A percentile compares a stretch with the other conserved stretches of the same genome.
phyloP scores from a whole-genome alignment of 441 rosid species.

The Capsella rubella region DNA sequence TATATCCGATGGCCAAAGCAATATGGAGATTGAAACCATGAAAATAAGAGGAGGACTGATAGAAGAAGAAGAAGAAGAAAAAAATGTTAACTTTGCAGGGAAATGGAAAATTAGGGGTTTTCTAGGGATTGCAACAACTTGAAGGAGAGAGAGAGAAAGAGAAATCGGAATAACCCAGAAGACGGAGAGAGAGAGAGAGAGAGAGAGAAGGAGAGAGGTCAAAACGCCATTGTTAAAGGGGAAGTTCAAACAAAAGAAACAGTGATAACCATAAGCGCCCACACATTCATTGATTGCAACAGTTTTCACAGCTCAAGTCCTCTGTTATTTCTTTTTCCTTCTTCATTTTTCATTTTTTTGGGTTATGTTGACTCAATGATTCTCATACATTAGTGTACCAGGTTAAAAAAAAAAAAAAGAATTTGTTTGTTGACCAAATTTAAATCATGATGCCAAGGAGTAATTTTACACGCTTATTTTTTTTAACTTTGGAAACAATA shows the following conservation, averaged over 20 bases:
- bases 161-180: conserved; percentile 50
- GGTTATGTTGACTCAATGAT: conserved; percentile 5
- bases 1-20: conserved; percentile 31
- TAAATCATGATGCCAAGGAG: conserved; percentile 11
- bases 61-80: conserved; percentile 17
- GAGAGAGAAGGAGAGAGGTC: conserved; percentile 45
- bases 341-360: conserved; percentile 26
- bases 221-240: conserved; percentile 49
- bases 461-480: too few relatives aligned
- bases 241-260: conserved; percentile 50
- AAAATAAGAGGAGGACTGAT: conserved; percentile 44
- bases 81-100: conserved; percentile 25
- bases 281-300: conserved; percentile 57
- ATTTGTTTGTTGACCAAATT: conserved; percentile 25
- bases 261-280: conserved; percentile 50
- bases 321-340: conserved; percentile 38
- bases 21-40: conserved; percentile 39
- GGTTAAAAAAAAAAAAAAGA: too few relatives aligned
- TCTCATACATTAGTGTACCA: too few relatives aligned
- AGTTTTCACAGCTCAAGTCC: conserved; percentile 68
- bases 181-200: conserved; percentile 49
- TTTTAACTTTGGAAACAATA: background rate
- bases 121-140: conserved; percentile 44
- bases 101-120: conserved; percentile 51
- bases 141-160: conserved; percentile 53